Base-by-base conservation (phyloP, 352 stramenopile species). In the Globisporangium irregulare region DNA sequence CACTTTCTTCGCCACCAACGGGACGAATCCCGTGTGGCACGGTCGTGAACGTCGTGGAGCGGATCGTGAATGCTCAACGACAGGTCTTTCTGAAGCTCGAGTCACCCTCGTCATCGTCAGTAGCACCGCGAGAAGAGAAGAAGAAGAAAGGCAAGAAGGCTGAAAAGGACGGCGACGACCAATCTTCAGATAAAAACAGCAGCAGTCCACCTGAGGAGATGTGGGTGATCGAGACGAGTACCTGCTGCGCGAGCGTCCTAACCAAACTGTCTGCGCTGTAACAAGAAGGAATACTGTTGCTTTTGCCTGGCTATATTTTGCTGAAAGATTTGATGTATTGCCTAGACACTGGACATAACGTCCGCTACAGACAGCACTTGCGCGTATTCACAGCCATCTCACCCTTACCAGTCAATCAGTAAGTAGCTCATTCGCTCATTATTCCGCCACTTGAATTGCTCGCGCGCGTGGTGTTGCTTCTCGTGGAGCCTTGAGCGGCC, bases 211-310 rank as follows among this genome's bases (percentile, higher is more conserved):
- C 43, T 12, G 56, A 20, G 10, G 55, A 67, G 3, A 67, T 81
- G 57, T 93, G 83, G 81, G 79, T 93, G 38, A 93, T 93, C 43
- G 85, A 93, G 66, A 93, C 85, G 7, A 91, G 81, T 62, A 89
- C 82, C 4, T 89, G 86, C 64, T 93, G 85, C 55, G 76, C 82
- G n/a, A 93, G 78, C 53, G 85, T 93, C 53, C 86, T 93, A 77
- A 77, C 85, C 67, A 90, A 88, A 51, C 25, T 75, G 22, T 43
- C 54, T 20, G 7, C 12, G 4, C n/a, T 59, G 36, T 68, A 53
- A 34, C 25, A 62, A 4, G 20, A 43, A 46, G 38, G n/a, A n/a
- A 27, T n/a, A 20, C 22, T 36, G 25, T 14, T 12, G 15, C 41
- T 9, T 22, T 36, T 55, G 48, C 22, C 43, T 9, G 18, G 14